Base-by-base conservation (phyloP, 768 basidiomycete genomes). In the Asterophora lycoperdoides region DNA sequence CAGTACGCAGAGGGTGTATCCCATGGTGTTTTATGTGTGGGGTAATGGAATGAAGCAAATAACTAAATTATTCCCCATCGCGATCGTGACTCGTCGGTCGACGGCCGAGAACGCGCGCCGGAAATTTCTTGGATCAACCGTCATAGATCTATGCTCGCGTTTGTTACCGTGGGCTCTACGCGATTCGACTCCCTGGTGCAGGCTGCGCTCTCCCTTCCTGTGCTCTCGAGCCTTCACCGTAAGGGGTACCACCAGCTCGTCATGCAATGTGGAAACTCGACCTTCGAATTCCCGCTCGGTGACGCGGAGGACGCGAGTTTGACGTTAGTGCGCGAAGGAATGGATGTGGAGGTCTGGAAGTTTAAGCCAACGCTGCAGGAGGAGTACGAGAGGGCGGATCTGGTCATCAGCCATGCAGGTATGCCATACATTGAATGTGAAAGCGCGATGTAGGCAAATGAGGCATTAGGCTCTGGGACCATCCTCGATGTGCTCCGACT, bases 331-430 rank as follows among this genome's bases (percentile, higher is more conserved):
- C 66, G 58, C 23, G 60, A 71, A 5, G 81, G 77, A 0, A 45
- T 92, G 19, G 54, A 64, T 14, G 72, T 94, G 41, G 77, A 86
- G 56, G 66, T 83, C 30, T 88, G 86, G 78, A 77, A 70, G 54
- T 94, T 88, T 71, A 87, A 85, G 61, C 73, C 83, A 8, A 80
- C 85, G 17, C 72, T 97, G 51, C 73, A 81, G 45, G 75, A 73
- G 4, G 79, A 85, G 35, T 85, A 86, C 50, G 69, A 72, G 29
- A 69, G 63, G 15, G 84, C 88, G 40, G 85, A 92, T 61, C 68
- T 93, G 42, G 78, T 99, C 44, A 86, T 99, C 33, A 89, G 91
- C 57, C 95, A 98, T 75, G 95, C 93, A 61, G 95, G 95, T 93
- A 61, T 56, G 79, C 60, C 35, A 34, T 38, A 8, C 18, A 19